Conservation (phyloP, 805 yeast genomes). For the Hanseniaspora clermontiae region DNA sequence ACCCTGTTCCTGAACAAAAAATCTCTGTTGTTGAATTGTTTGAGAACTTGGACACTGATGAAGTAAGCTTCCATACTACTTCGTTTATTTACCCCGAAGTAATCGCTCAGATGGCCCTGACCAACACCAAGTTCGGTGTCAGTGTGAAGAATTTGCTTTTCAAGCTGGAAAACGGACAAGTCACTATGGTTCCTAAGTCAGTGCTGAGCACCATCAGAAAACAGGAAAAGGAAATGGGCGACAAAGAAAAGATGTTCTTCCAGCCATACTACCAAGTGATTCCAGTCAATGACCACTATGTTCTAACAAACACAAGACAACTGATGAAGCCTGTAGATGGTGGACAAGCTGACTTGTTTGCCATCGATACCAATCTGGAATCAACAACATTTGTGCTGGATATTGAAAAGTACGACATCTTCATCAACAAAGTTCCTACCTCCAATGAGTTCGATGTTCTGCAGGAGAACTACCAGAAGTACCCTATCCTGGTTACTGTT, state of each 20-base stretch:
- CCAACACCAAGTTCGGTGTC: slow-evolving; percentile 53
- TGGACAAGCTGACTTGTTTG: slow-evolving; percentile 27
- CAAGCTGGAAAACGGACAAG: slow-evolving; percentile 46
- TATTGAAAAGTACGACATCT: slow-evolving; percentile 51
- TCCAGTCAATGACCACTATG: slow-evolving; percentile 35
- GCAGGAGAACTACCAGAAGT: slow-evolving; percentile 52
- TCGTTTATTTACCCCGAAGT: slow-evolving; percentile 53
- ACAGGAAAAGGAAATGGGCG: slow-evolving; percentile 39
- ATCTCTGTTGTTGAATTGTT: slow-evolving; percentile 66
- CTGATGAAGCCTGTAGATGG: slow-evolving; percentile 28
- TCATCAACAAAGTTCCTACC: slow-evolving; percentile 67
- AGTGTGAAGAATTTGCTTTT: slow-evolving; percentile 53
- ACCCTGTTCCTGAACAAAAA: slow-evolving; percentile 41
- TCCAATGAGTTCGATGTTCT: slow-evolving; percentile 73
- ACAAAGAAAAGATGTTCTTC: slow-evolving; percentile 40
- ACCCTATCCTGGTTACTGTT: slow-evolving; percentile 50
- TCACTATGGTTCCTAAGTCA: slow-evolving; percentile 58
- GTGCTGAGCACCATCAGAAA: slow-evolving; percentile 59
- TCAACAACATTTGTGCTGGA: slow-evolving; percentile 65
- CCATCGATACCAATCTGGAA: slow-evolving; percentile 56
- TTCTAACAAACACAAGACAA: slow-evolving; percentile 41
- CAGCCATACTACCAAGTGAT: slow-evolving; percentile 56
- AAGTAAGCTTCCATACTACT: slow-evolving; percentile 31
- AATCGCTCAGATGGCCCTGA: slow-evolving; percentile 39
- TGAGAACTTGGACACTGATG: slow-evolving; percentile 30